Percentiles rank a stretch among this genome's conserved stretches.
Evolutionary conservation across 345 rosid genomes (phyloP).

Genomic region (Rhodamnia argentea): DNA sequence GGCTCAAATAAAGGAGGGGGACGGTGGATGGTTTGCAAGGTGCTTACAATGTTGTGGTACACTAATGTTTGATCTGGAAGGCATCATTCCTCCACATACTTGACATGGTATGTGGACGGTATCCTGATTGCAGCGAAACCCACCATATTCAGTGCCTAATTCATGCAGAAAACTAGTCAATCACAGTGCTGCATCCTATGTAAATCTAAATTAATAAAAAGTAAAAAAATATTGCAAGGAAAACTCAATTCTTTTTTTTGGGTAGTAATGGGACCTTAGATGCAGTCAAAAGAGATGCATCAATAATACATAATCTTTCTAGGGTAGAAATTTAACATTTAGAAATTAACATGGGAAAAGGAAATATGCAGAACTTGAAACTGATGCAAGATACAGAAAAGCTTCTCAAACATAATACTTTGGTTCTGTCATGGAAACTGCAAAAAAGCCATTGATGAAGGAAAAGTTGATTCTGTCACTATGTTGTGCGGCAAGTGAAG

Average conservation of each 20-base stretch:
- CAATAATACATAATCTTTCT: background rate
- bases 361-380: background rate
- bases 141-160: slow-evolving; percentile 42
- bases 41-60: slow-evolving; percentile 73
- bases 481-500: background rate
- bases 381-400: background rate
- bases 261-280: background rate
- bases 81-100: slow-evolving; percentile 82
- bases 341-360: background rate
- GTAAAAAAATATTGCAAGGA: background rate
- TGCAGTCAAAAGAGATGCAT: background rate
- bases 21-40: background rate
- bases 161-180: slow-evolving; percentile 5
- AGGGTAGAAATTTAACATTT: background rate
- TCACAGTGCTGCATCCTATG: background rate
- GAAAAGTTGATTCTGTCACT: background rate
- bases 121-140: slow-evolving; percentile 52
- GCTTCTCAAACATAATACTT: background rate
- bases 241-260: background rate
- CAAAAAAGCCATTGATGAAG: background rate
- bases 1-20: background rate
- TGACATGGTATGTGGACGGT: slow-evolving; percentile 77
- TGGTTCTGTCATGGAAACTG: background rate
- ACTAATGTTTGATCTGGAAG: slow-evolving; percentile 43
- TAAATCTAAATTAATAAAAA: background rate